Evolutionary conservation across 306 rosid genomes (phyloP), one percentile per base, ranked within the genome.

Genomic region (Vicia faba): DNA sequence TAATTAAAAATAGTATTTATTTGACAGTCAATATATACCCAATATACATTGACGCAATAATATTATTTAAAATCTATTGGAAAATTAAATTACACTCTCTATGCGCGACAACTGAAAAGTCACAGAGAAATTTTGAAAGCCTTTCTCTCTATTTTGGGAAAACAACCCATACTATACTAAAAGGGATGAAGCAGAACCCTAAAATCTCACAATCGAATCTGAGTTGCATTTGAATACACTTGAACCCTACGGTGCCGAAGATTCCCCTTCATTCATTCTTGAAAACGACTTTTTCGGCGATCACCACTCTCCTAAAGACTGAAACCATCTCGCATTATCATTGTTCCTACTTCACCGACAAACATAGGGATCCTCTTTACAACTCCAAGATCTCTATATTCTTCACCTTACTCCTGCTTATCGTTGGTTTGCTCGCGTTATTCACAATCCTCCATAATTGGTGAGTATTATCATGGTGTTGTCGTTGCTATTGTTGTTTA

Each of bases 401-500:
- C 76, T 18, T 72, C 7, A 16, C 82, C 72, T 26, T 85, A 12
- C 75, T 85, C 25, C 46, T 93, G 5, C 72, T 79, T 25, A 69
- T 89, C 49, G 73, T 66, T 16, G 92, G 76, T 13, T 59, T 85
- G 16, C 19, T 85, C 78, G 80, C 86, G 14, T 48, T 90, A 29
- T 81, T 88, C 76, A 76, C 87, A 5, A 71, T 95, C 69, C 69
- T 88, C 38, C 57, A 72, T 45, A 87, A 83, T n/a, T n/a, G n/a
- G n/a, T n/a, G n/a, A n/a, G 97, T 91, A 91, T 61, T 91, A 91
- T 69, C 92, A 95, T 0, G 97, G 97, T 39, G 95, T 95, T 9
- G 95, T 95, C 19, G 92, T 95, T 3, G 90, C 97, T 7, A 83
- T 91, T 12, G 88, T 91, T 59, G 90, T 91, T 1, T 91, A 91